phyloP scores from a whole-genome alignment of 2,329 filamentous ascomycete genomes.

The Beauveria medogensis region DNA sequence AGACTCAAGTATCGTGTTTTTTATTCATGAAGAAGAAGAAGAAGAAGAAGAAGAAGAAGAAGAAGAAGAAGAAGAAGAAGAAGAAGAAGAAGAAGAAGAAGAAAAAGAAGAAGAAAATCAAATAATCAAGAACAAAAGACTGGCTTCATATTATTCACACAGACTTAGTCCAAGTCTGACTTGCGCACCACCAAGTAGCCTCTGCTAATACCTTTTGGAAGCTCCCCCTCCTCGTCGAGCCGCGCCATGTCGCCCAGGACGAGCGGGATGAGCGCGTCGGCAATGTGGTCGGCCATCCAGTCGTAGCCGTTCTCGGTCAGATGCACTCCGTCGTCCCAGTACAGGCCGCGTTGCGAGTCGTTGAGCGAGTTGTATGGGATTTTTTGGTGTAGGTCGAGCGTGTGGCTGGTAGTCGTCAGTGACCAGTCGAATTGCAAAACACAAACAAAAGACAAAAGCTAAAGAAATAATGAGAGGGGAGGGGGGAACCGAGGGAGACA shows the following conservation, averaged over 20 bases:
- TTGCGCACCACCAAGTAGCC: constrained; percentile 48
- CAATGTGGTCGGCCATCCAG: constrained; percentile 51
- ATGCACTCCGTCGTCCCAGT: constrained; percentile 57
- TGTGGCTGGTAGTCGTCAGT: constrained; percentile 21
- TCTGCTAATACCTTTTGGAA: constrained; percentile 36
- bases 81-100: too few relatives aligned
- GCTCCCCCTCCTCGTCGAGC: constrained; percentile 41
- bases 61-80: neutral
- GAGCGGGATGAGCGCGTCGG: constrained; percentile 42
- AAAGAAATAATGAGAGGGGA: too few relatives aligned
- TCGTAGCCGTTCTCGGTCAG: constrained; percentile 52
- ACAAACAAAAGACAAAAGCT: too few relatives aligned
- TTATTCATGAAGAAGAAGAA: neutral
- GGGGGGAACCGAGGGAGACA: neutral
- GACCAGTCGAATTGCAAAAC: too few relatives aligned
- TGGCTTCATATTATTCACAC: neutral
- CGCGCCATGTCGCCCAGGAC: constrained; percentile 17
- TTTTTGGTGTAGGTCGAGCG: constrained; percentile 46
- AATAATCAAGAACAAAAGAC: neutral
- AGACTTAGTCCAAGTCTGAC: constrained; percentile 40
- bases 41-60: too few relatives aligned
- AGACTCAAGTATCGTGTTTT: neutral
- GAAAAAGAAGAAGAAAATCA: neutral
- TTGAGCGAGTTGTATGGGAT: constrained; percentile 47
- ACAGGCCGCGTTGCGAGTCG: constrained; percentile 34